Conservation (phyloP, 2,329 filamentous ascomycete species). For the Lachnellula cervina region DNA sequence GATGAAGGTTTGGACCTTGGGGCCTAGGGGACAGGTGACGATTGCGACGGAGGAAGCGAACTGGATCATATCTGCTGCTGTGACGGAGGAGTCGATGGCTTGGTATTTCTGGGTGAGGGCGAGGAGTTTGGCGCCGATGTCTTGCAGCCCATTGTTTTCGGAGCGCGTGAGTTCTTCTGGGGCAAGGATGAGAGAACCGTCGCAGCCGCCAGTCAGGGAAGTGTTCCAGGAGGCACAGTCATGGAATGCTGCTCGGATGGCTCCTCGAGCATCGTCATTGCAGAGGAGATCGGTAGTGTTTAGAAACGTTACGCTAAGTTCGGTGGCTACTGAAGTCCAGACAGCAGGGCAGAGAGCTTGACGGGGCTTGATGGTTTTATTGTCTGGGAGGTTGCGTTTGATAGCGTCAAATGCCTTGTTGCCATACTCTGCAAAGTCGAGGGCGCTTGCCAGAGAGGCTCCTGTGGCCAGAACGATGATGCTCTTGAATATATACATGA, state of each 20-base stretch:
- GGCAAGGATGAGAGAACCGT: conserved; percentile 16
- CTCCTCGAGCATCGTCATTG: conserved; percentile 17
- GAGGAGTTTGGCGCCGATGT: conserved; percentile 10
- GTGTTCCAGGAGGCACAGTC: conserved; percentile 17
- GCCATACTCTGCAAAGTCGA: not conserved
- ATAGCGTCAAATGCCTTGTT: not conserved
- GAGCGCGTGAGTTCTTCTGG: conserved; percentile 1
- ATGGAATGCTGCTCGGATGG: conserved; percentile 15
- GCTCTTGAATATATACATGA: not conserved
- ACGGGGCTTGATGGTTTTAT: not conserved
- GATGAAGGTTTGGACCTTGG: conserved; percentile 11
- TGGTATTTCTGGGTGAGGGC: conserved; percentile 9
- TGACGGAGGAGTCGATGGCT: not conserved
- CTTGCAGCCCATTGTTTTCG: conserved; percentile 19
- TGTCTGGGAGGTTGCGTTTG: not conserved
- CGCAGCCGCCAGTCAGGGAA: conserved; percentile 13
- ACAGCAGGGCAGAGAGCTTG: not conserved
- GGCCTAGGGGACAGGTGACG: conserved; percentile 15
- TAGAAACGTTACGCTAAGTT: conserved; percentile 7
- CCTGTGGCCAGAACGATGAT: not conserved
- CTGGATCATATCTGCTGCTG: conserved; percentile 17
- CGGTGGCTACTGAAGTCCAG: not conserved
- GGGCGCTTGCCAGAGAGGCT: not conserved
- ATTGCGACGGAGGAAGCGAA: conserved; percentile 12
- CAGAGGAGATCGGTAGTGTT: conserved; percentile 12